These are phyloP conservation scores for Orbilia brochopaga DNA, from an alignment of 2,329 filamentous ascomycete genomes.

Conservation along the genomic window DNA sequence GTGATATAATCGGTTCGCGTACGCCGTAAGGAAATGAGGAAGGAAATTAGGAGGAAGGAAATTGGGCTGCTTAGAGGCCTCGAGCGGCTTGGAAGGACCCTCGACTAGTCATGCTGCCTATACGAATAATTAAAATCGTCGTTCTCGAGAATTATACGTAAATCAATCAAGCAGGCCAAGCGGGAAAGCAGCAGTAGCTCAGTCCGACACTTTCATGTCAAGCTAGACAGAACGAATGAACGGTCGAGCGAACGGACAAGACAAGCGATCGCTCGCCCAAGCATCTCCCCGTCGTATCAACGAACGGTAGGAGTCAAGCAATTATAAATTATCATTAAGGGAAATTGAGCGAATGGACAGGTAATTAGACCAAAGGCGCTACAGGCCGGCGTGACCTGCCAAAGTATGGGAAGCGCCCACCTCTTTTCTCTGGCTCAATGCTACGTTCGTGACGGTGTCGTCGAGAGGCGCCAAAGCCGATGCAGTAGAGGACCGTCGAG, in stretches of 20 bases:
- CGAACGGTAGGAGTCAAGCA: neutral
- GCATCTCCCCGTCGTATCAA: neutral
- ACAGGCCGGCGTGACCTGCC: too few species aligned
- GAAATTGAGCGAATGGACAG: constrained; percentile 21
- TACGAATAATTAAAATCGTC: constrained; percentile 25
- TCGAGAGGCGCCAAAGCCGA: constrained; percentile 60
- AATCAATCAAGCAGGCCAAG: neutral
- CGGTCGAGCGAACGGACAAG: too few species aligned
- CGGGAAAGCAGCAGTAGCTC: constrained; percentile 31
- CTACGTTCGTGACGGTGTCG: constrained; percentile 56
- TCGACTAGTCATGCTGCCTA: constrained; percentile 47
- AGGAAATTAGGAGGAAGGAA: neutral
- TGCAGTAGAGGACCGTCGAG: constrained; percentile 71
- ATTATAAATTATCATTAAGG: constrained; percentile 19
- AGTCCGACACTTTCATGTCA: constrained; percentile 16
- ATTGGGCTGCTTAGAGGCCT: constrained; percentile 9
- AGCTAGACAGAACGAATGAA: neutral
- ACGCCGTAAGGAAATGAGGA: neutral
- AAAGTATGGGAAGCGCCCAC: constrained; percentile 17
- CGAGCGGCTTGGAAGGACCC: constrained; percentile 44
- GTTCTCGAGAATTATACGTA: neutral
- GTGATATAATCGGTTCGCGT: neutral
- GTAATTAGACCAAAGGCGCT: too few species aligned
- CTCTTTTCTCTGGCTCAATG: constrained; percentile 44
- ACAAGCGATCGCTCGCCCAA: constrained; percentile 16